A percentile compares a stretch with the other conserved stretches of the same genome.
These are phyloP conservation scores for Rhynchospora tenuis DNA, from an alignment of 176 grass and related monocot species.

Conservation along the genomic window DNA sequence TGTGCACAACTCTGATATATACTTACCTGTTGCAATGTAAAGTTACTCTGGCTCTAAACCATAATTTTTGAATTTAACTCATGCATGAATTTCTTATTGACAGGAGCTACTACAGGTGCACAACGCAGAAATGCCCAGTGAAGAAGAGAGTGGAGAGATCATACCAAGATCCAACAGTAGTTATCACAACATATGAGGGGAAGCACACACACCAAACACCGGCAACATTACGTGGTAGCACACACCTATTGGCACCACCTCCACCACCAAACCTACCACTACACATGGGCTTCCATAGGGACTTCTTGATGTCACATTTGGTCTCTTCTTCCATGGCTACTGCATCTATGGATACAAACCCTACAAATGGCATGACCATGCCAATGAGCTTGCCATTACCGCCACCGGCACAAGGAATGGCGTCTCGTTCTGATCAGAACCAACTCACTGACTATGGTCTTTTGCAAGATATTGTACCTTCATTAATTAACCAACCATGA, in stretches of 20 bases:
- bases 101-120: slow-evolving; percentile 99
- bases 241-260: slow-evolving; percentile 56
- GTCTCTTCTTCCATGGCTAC: slow-evolving; percentile 14
- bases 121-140: slow-evolving; percentile 83
- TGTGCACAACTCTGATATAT: not conserved
- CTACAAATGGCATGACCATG: slow-evolving; percentile 21
- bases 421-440: slow-evolving; percentile 33
- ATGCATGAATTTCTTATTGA: not conserved
- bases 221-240: slow-evolving; percentile 56
- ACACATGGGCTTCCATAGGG: slow-evolving; percentile 12
- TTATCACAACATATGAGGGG: slow-evolving; percentile 98
- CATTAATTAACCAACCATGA: slow-evolving; percentile 41
- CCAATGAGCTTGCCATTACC: slow-evolving; percentile 22
- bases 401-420: slow-evolving; percentile 11
- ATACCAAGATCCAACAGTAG: slow-evolving; percentile 60
- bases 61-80: not conserved
- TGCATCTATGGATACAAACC: slow-evolving; percentile 20
- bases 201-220: slow-evolving; percentile 81
- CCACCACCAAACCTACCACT: slow-evolving; percentile 32
- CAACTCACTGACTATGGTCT: slow-evolving; percentile 79
- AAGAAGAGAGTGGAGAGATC: slow-evolving; percentile 99
- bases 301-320: slow-evolving; percentile 15
- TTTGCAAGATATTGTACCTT: slow-evolving; percentile 80
- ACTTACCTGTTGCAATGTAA: not conserved
- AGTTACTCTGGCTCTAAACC: not conserved